A percentile compares a stretch with the other conserved stretches of the same genome.
Conservation (phyloP, 306 rosid species). For the Cucumis hystrix region DNA sequence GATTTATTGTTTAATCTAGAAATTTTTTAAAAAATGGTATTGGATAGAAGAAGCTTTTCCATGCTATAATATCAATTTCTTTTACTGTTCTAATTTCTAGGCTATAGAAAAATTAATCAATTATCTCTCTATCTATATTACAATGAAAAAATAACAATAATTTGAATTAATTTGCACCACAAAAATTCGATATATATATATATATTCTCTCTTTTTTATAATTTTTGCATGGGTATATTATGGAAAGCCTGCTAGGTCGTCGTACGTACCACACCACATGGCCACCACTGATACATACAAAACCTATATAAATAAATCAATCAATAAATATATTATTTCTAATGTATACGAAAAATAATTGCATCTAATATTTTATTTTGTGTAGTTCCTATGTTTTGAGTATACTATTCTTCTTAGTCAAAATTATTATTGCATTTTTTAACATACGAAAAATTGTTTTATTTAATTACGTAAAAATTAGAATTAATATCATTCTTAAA, state of each 20-base stretch:
- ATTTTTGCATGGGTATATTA: neutral
- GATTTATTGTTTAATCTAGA: neutral
- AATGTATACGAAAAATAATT: too few relatives aligned
- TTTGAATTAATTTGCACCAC: neutral
- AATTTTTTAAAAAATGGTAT: neutral
- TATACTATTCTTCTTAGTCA: too few relatives aligned
- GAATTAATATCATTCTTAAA: too few relatives aligned
- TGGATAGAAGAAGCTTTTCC: neutral
- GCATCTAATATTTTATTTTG: neutral
- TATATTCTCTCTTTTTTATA: neutral
- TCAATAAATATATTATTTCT: neutral
- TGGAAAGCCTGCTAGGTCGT: neutral
- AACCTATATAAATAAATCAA: neutral
- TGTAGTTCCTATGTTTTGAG: too few relatives aligned
- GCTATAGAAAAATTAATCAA: neutral
- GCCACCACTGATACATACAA: neutral
- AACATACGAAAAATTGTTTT: too few relatives aligned
- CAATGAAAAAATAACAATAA: too few relatives aligned
- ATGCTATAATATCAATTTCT: neutral
- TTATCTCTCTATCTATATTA: neutral
- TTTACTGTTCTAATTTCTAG: neutral
- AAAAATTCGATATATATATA: neutral
- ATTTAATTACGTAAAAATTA: too few relatives aligned
- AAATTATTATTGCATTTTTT: too few relatives aligned
- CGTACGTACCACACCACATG: conserved; percentile 1